These are phyloP conservation scores for Fusarium newnesense DNA, from an alignment of 2,329 filamentous ascomycete species.

Conservation along the genomic window DNA sequence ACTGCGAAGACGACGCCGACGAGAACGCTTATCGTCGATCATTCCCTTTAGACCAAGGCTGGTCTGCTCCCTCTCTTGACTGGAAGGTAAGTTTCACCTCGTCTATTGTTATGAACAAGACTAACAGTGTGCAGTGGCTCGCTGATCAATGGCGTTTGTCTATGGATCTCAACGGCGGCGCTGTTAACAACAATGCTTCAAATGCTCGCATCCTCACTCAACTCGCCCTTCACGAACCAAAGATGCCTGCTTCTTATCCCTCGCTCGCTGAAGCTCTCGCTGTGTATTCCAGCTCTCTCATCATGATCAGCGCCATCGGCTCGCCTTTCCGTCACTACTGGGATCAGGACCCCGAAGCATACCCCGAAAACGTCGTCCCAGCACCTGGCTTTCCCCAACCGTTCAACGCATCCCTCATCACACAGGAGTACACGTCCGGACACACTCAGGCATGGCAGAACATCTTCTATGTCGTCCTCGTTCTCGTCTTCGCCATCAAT, in stretches of 20 bases:
- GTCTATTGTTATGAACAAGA: not conserved
- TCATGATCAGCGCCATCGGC: conserved; percentile 68
- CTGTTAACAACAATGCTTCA: conserved; percentile 65
- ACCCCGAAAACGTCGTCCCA: conserved; percentile 48
- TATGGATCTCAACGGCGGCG: conserved; percentile 66
- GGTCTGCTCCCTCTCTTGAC: conserved; percentile 53
- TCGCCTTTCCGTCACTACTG: conserved; percentile 71
- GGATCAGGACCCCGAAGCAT: conserved; percentile 49
- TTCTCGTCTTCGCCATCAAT: conserved; percentile 74
- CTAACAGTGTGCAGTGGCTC: conserved; percentile 52
- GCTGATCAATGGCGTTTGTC: conserved; percentile 64
- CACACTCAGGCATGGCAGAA: conserved; percentile 69
- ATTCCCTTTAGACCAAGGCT: conserved; percentile 44
- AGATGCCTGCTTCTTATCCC: conserved; percentile 64
- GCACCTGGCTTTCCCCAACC: conserved; percentile 59
- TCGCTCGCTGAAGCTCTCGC: conserved; percentile 80
- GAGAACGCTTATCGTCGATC: conserved; percentile 64
- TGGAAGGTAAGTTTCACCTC: conserved; percentile 55
- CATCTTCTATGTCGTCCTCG: conserved; percentile 74
- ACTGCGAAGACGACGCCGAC: conserved; percentile 69
- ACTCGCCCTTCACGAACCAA: conserved; percentile 54
- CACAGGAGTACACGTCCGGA: conserved; percentile 77
- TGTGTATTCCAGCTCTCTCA: conserved; percentile 73
- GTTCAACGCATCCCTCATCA: conserved; percentile 73
- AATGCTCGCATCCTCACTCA: conserved; percentile 68